A percentile compares a stretch with the other conserved stretches of the same genome.
These are phyloP conservation scores for Arabidopsis thaliana DNA, from an alignment of 345 rosid species.

Conservation along the genomic window TAIR10.1 NC_003071.7:1180001-1180500, in stretches of 20 bases:
- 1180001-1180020: not conserved
- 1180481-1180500: not conserved
- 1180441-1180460: conserved; percentile 97
- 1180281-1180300: not conserved
- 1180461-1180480: conserved; percentile 96
- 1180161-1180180: no score
- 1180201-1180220: not conserved
- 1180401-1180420: conserved; percentile 96
- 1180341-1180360: not conserved
- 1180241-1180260: conserved; percentile 2
- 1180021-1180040: not conserved
- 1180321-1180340: not conserved
- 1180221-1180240: conserved; percentile 9
- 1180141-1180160: not conserved
- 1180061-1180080: not conserved
- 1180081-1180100: not conserved
- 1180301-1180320: conserved; percentile 29
- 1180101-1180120: conserved; percentile 24
- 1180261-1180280: not conserved
- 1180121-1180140: conserved; percentile 32
- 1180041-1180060: no score
- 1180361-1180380: not conserved
- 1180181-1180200: not conserved
- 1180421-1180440: conserved; percentile 97
- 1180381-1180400: conserved; percentile 66